These are phyloP conservation scores for Drechslerella dactyloides DNA, from an alignment of 2,329 filamentous ascomycete species.

Conservation along the genomic window DNA sequence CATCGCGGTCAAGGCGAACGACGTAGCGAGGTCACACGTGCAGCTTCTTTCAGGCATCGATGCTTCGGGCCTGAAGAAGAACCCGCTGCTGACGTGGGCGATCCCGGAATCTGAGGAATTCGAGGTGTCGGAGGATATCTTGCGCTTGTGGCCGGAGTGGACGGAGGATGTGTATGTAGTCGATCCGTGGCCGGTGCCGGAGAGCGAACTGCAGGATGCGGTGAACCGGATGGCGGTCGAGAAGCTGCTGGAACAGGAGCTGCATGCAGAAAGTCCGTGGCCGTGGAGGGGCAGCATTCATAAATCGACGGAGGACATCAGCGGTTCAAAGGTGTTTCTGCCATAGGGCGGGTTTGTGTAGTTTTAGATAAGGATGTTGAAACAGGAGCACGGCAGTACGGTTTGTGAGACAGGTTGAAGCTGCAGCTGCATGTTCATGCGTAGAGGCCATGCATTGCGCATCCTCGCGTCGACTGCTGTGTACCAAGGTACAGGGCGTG, in stretches of 20 bases:
- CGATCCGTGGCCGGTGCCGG: neutral
- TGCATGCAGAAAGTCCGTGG: constrained; percentile 20
- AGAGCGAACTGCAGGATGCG: constrained; percentile 1
- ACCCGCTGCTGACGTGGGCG: constrained; percentile 9
- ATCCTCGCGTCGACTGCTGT: too few species aligned
- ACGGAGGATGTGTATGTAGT: constrained; percentile 6
- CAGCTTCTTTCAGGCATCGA: neutral
- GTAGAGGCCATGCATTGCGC: too few species aligned
- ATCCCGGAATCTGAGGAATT: constrained; percentile 10
- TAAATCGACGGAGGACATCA: constrained; percentile 5
- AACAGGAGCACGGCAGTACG: too few species aligned
- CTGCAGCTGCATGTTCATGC: constrained; percentile 1
- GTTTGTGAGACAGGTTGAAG: neutral
- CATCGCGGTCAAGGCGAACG: constrained; percentile 17
- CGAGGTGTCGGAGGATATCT: neutral
- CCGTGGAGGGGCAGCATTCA: constrained; percentile 21
- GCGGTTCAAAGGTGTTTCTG: constrained; percentile 17
- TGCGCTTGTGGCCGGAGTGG: constrained; percentile 27
- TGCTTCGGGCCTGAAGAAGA: neutral
- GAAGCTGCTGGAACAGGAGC: constrained; percentile 2
- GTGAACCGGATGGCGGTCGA: constrained; percentile 8
- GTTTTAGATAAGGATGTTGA: too few species aligned
- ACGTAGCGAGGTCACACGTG: neutral
- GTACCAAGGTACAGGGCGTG: too few species aligned
- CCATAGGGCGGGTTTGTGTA: constrained; percentile 4